These are phyloP conservation scores for Trypanosoma avium DNA, from an alignment of 208 protist species.

Conservation along the genomic window DNA sequence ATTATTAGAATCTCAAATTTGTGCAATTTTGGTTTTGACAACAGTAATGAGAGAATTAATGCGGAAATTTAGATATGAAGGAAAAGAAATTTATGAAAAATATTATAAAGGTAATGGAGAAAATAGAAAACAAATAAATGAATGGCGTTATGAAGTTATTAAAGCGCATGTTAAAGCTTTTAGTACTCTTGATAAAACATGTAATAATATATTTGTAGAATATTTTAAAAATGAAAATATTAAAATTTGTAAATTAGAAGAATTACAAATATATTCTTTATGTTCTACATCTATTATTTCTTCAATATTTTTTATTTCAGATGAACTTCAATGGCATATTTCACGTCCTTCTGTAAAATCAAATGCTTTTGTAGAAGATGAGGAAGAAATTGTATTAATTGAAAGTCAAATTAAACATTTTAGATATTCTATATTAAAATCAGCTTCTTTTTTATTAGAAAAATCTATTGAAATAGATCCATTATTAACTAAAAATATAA, in stretches of 20 bases:
- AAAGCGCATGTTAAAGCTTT: constrained; percentile 11
- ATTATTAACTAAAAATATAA: no score
- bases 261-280: not conserved
- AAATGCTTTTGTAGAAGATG: not conserved
- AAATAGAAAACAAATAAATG: not conserved
- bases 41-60: constrained; percentile 3
- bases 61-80: constrained; percentile 9
- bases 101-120: not conserved
- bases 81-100: not conserved
- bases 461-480: not conserved
- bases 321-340: constrained; percentile 17
- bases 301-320: not conserved
- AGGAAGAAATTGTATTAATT: not conserved
- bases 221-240: not conserved
- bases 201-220: not conserved
- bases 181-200: constrained; percentile 2
- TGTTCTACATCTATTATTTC: constrained; percentile 1
- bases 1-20: not conserved
- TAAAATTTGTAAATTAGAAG: not conserved
- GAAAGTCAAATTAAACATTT: not conserved
- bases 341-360: not conserved
- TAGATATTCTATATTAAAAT: not conserved
- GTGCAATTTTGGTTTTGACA: not conserved
- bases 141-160: constrained; percentile 16
- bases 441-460: not conserved